These are phyloP conservation scores for Blepharisma stoltei DNA, from an alignment of 73 alveolate genomes.

Conservation along the genomic window DNA sequence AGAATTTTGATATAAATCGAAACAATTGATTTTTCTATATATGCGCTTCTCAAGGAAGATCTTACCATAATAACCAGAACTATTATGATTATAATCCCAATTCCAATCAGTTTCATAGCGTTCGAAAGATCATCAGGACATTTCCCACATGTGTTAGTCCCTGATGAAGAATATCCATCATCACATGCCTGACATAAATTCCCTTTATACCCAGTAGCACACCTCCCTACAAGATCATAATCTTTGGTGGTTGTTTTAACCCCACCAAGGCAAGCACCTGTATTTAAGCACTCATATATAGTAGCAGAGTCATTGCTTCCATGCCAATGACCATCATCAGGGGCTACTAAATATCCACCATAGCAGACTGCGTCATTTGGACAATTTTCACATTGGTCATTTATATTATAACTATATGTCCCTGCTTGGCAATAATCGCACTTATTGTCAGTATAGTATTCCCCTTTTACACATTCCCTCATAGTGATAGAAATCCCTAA, in stretches of 20 bases:
- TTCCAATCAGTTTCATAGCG: conserved; percentile 14
- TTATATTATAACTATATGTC: conserved; percentile 28
- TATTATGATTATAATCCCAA: background rate
- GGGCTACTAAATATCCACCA: conserved; percentile 33
- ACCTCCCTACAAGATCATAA: background rate
- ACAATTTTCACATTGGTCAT: conserved; percentile 41
- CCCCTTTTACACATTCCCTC: conserved; percentile 52
- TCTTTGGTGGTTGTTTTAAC: background rate
- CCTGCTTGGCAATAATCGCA: conserved; percentile 47
- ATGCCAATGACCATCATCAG: conserved; percentile 54
- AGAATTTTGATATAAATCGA: conserved; percentile 38
- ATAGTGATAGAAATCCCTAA: background rate
- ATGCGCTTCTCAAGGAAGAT: conserved; percentile 42
- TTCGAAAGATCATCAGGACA: conserved; percentile 42
- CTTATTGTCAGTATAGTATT: conserved; percentile 27
- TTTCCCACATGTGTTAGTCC: conserved; percentile 31
- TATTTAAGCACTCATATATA: conserved; percentile 38
- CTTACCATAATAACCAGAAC: conserved; percentile 36
- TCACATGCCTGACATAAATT: conserved; percentile 37
- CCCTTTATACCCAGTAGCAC: conserved; percentile 25
- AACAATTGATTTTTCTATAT: conserved; percentile 22
- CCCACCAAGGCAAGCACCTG: conserved; percentile 44
- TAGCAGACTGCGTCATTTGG: conserved; percentile 45
- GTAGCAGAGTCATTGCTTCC: conserved; percentile 9
- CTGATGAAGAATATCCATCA: conserved; percentile 28